A percentile compares a stretch with the other conserved stretches of the same genome.
Evolutionary conservation across 805 yeast species (phyloP).

Genomic region (Candida piceae): DNA sequence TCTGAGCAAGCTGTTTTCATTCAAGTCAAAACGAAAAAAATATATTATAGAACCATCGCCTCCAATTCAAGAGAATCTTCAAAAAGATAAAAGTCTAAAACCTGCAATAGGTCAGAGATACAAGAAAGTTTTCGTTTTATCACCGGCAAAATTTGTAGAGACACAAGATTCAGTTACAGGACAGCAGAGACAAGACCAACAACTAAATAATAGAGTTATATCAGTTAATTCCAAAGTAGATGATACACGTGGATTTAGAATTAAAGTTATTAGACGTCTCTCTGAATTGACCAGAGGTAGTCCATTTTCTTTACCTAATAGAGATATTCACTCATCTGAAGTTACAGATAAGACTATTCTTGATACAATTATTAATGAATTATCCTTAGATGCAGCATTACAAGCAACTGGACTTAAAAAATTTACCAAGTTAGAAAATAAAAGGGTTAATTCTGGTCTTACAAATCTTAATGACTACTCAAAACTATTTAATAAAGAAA

Average conservation of each 20-base stretch:
- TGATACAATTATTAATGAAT: conserved; percentile 29
- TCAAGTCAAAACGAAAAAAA: conserved; percentile 3
- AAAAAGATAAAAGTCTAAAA: not conserved
- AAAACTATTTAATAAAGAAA: conserved; percentile 13
- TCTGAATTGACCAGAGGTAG: too few species aligned
- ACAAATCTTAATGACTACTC: conserved; percentile 16
- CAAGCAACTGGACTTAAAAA: conserved; percentile 28
- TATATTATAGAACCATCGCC: conserved; percentile 8
- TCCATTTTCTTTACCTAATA: too few species aligned
- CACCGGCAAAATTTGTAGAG: not conserved
- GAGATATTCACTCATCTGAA: not conserved
- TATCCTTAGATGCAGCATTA: conserved; percentile 35
- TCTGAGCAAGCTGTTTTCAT: not conserved
- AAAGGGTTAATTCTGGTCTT: conserved; percentile 13
- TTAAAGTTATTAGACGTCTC: too few species aligned
- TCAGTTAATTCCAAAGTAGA: too few species aligned
- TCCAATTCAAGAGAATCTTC: not conserved
- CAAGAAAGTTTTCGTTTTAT: conserved; percentile 1
- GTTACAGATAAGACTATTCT: not conserved
- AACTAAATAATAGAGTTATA: too few species aligned
- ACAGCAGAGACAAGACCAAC: too few species aligned
- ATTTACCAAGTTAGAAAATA: conserved; percentile 1
- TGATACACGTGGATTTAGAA: too few species aligned
- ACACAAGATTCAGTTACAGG: too few species aligned
- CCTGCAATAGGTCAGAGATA: not conserved